These are phyloP conservation scores for Pseudomassariella vexata DNA, from an alignment of 2,329 filamentous ascomycete species.

Conservation along the genomic window DNA sequence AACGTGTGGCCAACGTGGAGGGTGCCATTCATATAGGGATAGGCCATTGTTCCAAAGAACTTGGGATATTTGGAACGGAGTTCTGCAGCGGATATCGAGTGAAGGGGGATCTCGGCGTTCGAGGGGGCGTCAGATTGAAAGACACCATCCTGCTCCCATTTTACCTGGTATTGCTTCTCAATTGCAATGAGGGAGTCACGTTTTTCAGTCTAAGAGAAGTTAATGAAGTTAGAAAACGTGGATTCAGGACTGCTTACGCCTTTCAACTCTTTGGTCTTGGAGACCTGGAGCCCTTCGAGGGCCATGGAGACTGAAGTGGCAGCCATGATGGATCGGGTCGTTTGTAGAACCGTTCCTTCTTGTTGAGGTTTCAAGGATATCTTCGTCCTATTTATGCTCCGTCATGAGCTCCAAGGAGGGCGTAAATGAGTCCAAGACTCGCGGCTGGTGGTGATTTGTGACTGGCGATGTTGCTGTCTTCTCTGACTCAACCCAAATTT, in stretches of 20 bases:
- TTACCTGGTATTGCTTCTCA: conserved; percentile 88
- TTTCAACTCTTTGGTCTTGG: conserved; percentile 7
- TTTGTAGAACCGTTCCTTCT: neutral
- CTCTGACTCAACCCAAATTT: conserved; percentile 5
- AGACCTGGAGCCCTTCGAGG: conserved; percentile 6
- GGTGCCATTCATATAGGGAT: conserved; percentile 63
- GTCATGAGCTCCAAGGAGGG: neutral
- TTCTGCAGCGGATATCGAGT: conserved; percentile 66
- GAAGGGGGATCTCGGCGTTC: conserved; percentile 68
- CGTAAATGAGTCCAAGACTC: conserved; percentile 2
- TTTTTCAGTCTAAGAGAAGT: conserved; percentile 66
- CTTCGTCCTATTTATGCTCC: conserved; percentile 3
- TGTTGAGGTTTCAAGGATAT: neutral
- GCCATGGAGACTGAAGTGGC: conserved; percentile 6
- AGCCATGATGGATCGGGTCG: conserved; percentile 3
- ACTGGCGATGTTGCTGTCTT: neutral
- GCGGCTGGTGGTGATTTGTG: neutral
- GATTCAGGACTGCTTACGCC: neutral
- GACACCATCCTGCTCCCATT: conserved; percentile 71
- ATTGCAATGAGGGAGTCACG: conserved; percentile 73
- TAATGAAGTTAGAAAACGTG: neutral
- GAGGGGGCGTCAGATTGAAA: conserved; percentile 86
- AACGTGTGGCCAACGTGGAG: conserved; percentile 91
- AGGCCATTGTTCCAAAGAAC: conserved; percentile 67
- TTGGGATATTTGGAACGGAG: conserved; percentile 80